Percentiles rank a stretch among this genome's conserved stretches.
These are phyloP conservation scores for Colletotrichum caudatum DNA, from an alignment of 2,329 filamentous ascomycete genomes.

Conservation along the genomic window DNA sequence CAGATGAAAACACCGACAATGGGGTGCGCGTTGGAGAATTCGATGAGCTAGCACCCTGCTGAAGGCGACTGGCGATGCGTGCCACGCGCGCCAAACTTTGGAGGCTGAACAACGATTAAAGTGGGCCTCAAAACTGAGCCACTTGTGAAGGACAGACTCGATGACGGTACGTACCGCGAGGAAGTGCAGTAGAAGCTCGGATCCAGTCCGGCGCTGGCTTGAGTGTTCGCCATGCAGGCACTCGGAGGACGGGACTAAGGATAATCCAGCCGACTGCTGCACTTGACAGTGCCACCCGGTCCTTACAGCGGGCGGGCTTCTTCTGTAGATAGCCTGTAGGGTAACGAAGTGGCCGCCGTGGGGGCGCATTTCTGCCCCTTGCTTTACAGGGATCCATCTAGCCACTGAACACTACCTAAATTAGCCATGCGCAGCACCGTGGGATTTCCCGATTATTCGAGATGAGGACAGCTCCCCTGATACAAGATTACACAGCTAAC, in stretches of 20 bases:
- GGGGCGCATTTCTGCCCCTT: conserved; percentile 33
- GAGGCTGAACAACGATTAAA: conserved; percentile 35
- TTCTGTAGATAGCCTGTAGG: not conserved
- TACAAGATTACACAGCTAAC: conserved; percentile 22
- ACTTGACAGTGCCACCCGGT: conserved; percentile 1
- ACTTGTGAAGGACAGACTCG: not conserved
- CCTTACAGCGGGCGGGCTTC: conserved; percentile 10
- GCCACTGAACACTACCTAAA: conserved; percentile 26
- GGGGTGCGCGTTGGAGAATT: not conserved
- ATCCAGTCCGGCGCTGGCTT: not conserved
- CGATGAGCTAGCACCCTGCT: conserved; percentile 22
- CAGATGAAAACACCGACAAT: not conserved
- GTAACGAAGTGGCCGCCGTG: conserved; percentile 28
- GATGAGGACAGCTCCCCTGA: conserved; percentile 37
- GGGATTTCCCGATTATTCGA: conserved; percentile 37
- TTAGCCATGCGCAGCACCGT: conserved; percentile 38
- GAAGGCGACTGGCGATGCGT: conserved; percentile 31
- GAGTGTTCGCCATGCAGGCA: not conserved
- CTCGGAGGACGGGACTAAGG: conserved; percentile 25
- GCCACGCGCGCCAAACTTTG: conserved; percentile 41
- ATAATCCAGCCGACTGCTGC: conserved; percentile 27
- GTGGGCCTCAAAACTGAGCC: conserved; percentile 15
- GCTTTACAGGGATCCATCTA: conserved; percentile 31
- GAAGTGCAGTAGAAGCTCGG: not conserved
- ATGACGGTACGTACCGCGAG: not conserved